A percentile compares a stretch with the other conserved stretches of the same genome.
phyloP scores from a whole-genome alignment of 2,329 filamentous ascomycete species.

The Cadophora gregata region DNA sequence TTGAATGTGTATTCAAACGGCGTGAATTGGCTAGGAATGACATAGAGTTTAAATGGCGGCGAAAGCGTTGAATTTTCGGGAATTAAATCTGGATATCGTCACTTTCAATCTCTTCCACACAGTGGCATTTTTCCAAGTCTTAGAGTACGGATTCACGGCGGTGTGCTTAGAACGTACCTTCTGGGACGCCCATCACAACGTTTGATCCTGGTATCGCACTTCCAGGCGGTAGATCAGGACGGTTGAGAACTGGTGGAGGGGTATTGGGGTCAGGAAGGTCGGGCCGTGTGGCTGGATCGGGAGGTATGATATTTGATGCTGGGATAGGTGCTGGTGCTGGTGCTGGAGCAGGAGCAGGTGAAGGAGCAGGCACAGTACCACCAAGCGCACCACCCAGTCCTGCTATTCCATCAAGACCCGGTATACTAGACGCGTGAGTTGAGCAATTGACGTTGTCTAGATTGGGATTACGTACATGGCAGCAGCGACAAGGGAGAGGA shows the following conservation, averaged over 20 bases:
- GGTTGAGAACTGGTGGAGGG: neutral
- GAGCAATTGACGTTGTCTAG: no score
- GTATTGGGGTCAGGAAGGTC: neutral
- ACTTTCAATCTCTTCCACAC: neutral
- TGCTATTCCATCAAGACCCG: neutral
- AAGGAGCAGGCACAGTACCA: neutral
- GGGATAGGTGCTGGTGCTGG: neutral
- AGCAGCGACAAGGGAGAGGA: neutral
- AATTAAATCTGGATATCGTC: neutral
- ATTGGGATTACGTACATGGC: neutral
- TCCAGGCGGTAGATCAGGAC: neutral
- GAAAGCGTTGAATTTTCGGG: neutral
- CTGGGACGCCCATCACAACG: no score
- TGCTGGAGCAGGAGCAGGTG: neutral
- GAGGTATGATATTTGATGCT: neutral
- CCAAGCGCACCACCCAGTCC: neutral
- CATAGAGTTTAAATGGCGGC: slow-evolving; percentile 5
- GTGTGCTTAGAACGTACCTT: no score
- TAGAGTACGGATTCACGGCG: no score
- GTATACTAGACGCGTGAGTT: neutral
- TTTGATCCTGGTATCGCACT: no score
- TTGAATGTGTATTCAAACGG: slow-evolving; percentile 18
- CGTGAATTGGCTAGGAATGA: slow-evolving; percentile 10
- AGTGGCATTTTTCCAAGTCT: no score
- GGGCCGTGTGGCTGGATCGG: neutral